These are phyloP conservation scores for Wickerhamiella vanderwaltii DNA, from an alignment of 805 yeast genomes.

Conservation along the genomic window DNA sequence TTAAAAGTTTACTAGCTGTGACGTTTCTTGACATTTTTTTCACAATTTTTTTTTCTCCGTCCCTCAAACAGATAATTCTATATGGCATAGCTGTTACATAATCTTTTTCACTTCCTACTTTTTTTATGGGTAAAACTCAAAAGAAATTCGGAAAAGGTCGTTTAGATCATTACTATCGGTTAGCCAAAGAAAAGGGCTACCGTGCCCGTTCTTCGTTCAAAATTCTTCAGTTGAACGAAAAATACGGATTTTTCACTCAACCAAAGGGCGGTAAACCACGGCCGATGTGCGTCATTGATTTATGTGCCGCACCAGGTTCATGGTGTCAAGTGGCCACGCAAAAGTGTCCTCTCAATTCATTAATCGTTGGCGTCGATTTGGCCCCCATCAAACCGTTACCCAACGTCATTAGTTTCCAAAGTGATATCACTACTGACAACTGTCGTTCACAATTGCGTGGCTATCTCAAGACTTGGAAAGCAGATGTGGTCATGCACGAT, in stretches of 20 bases:
- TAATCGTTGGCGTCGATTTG: constrained; percentile 97
- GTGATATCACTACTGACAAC: constrained; percentile 96
- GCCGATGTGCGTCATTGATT: constrained; percentile 83
- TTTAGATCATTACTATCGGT: constrained; percentile 89
- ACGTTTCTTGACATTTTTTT: too few species aligned
- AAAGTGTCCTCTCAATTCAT: constrained; percentile 80
- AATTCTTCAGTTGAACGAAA: constrained; percentile 87
- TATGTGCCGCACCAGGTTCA: constrained; percentile 98
- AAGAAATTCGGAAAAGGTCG: constrained; percentile 98
- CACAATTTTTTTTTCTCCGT: too few species aligned
- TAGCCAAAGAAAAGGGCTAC: constrained; percentile 96
- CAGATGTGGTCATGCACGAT: constrained; percentile 94
- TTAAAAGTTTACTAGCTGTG: too few species aligned
- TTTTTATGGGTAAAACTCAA: constrained; percentile 73
- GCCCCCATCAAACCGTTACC: constrained; percentile 97
- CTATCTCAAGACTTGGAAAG: constrained; percentile 97
- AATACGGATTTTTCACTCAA: constrained; percentile 88
- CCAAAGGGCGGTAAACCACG: constrained; percentile 39
- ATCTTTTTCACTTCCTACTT: too few species aligned
- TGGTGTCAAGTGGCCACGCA: constrained; percentile 99
- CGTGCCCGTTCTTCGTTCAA: constrained; percentile 98
- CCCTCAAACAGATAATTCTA: too few species aligned
- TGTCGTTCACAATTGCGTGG: constrained; percentile 91
- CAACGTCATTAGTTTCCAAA: constrained; percentile 84
- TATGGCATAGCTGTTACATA: too few species aligned